Evolutionary conservation across 352 stramenopile genomes (phyloP).

Genomic region (Globisporangium paddicum): DNA sequence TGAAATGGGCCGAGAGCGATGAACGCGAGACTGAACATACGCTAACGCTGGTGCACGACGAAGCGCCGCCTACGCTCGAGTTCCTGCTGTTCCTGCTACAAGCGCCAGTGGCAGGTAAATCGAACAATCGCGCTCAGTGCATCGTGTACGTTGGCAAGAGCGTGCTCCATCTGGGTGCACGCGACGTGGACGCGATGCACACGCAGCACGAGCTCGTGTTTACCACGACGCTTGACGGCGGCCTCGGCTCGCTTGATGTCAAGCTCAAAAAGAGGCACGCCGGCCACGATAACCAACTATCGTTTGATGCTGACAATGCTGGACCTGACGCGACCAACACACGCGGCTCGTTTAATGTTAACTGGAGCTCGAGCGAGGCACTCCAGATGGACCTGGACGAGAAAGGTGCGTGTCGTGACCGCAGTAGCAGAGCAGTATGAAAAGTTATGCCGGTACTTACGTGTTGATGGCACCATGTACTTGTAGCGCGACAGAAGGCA

Average conservation of each 20-base stretch:
- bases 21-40: not conserved
- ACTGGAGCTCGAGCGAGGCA: conserved; percentile 52
- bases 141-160: conserved; percentile 32
- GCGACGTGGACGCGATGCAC: conserved; percentile 34
- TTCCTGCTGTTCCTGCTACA: conserved; percentile 33
- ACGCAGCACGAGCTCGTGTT: conserved; percentile 47
- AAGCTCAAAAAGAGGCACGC: conserved; percentile 17
- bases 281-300: not conserved
- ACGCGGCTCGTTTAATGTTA: conserved; percentile 35
- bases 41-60: conserved; percentile 13
- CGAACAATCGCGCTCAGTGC: not conserved
- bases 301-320: not conserved
- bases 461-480: not conserved
- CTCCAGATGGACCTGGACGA: conserved; percentile 38
- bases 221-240: conserved; percentile 23
- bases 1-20: conserved; percentile 24
- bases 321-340: no score
- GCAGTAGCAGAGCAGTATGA: not conserved
- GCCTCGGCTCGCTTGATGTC: conserved; percentile 33
- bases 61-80: conserved; percentile 12
- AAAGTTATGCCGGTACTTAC: not conserved
- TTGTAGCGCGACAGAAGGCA: conserved; percentile 21
- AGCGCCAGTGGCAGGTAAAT: not conserved
- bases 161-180: conserved; percentile 22
- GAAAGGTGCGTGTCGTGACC: conserved; percentile 23